Evolutionary conservation across 139 green algal species (phyloP), one percentile per base, ranked within the genome.

Genomic region (Chlamydomonas schloesseri): DNA sequence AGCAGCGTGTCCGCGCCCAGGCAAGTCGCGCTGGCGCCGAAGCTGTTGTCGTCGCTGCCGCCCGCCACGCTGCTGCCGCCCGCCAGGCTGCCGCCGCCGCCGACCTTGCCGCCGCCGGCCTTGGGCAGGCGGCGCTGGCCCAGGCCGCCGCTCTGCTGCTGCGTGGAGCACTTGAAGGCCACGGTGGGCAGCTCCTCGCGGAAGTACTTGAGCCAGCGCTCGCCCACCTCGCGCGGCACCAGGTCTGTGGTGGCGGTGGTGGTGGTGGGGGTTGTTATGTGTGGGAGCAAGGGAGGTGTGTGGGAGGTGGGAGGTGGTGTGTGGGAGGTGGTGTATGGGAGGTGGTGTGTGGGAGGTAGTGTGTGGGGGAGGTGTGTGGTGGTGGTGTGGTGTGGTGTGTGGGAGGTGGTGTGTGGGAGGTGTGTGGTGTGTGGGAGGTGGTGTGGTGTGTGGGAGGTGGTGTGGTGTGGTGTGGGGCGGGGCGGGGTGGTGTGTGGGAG

Each of bases 91-190:
- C 47, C 53, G 67, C 36, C 53, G 8, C 20, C 67, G 24, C 67
- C 80, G 21, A n/a, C 31, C 1, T 37, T 36, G 55, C 18, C 57
- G 26, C 46, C 28, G 15, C 3, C 65, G 8, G 75, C 23, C 62
- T 76, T 28, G 26, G 80, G 69, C 69, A 88, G 74, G 14, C 74
- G 86, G 17, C 58, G 53, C 83, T 94, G 93, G 2, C 85, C 77
- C 72, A 94, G 89, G 47, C 67, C 72, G 67, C 68, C 47, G 31
- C 47, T 68, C 80, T 98, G 94, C 88, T 95, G 92, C 91, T 99
- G 96, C 20, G 98, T 99, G 74, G 90, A 96, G 88, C 94, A 97
- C 89, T 99, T 99, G 95, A 99, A 99, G 46, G 97, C 97, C 42
- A 99, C 92, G 0, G 94, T 92, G 1, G 98, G 98, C 77, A 99